phyloP scores from a whole-genome alignment of 257 asterid genomes.

The Primulina eburnea region DNA sequence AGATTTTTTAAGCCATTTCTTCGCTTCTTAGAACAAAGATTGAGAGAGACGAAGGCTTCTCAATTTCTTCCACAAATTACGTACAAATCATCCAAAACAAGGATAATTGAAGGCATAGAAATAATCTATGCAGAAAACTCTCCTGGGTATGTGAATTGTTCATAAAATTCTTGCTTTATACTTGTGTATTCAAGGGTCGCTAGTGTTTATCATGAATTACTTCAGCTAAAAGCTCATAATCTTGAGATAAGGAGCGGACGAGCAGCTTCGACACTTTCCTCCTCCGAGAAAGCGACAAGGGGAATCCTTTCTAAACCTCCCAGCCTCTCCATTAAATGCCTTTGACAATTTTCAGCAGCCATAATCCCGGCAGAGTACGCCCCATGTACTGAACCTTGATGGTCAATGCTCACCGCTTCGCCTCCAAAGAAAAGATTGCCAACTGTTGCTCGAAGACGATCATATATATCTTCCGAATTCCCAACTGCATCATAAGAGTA shows the following conservation, averaged over 20 bases:
- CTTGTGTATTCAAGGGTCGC: too few relatives aligned
- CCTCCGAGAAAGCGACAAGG: slow-evolving; percentile 47
- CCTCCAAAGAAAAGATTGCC: slow-evolving; percentile 96
- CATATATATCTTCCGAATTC: slow-evolving; percentile 77
- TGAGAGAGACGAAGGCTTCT: too few relatives aligned
- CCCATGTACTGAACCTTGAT: slow-evolving; percentile 98
- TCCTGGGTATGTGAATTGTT: too few relatives aligned
- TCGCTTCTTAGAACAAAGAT: too few relatives aligned
- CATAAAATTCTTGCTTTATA: too few relatives aligned
- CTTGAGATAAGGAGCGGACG: slow-evolving; percentile 93
- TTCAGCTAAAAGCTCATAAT: slow-evolving; percentile 32
- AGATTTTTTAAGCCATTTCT: too few relatives aligned
- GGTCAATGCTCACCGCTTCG: slow-evolving; percentile 91
- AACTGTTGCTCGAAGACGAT: slow-evolving; percentile 73
- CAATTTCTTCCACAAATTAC: too few relatives aligned
- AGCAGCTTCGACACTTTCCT: slow-evolving; percentile 58
- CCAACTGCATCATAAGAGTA: slow-evolving; percentile 93
- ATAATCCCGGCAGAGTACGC: slow-evolving; percentile 87
- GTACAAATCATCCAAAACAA: too few relatives aligned
- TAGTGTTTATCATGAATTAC: neutral
- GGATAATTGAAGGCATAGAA: too few relatives aligned
- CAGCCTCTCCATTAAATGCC: slow-evolving; percentile 53
- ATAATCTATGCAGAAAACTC: too few relatives aligned
- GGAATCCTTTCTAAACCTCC: slow-evolving; percentile 65
- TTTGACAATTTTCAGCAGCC: slow-evolving; percentile 84